Base-by-base conservation (phyloP, 176 grass and related monocot species). In the Zea luxurians region DNA sequence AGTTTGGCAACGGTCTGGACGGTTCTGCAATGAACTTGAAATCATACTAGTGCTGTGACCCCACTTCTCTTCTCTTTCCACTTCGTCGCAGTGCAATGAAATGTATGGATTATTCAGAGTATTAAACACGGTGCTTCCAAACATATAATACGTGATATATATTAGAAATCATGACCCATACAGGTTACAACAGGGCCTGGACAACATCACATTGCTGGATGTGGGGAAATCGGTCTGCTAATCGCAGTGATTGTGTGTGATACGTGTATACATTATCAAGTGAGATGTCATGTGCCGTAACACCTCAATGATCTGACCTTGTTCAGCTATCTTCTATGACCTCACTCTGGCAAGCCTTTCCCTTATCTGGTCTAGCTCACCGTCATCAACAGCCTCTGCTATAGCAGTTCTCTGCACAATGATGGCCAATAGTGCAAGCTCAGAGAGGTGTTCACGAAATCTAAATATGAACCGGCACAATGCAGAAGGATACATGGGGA, bases 271-370 rank as follows among this genome's bases (percentile, higher is more conserved):
- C 55, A 58, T 58, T 20, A 58, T 9, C 17, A 20, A 58, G 55
- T 20, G 17, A 57, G 18, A 57, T 20, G 55, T 20, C n/a, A 58
- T 20, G 55, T 4, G n/a, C 17, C 17, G 20, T 20, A 58, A 58
- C n/a, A 58, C 55, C n/a, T 58, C n/a, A 20, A 58, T 20, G 55
- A 20, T 4, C 3, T 58, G 55, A 20, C 7, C 55, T 58, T 20
- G n/a, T 21, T 20, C 17, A 20, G 17, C 3, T 58, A 20, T 20
- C n/a, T 58, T 58, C 55, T 96, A 96, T 7, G 93, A 89, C 66
- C 93, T 90, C 83, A 90, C 93, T 70, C 83, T 88, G n/a, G 93
- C 93, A 70, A 97, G 93, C 17, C 90, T 80, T 54, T 81, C 90
- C 74, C 90, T 88, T 63, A 97, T 90, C 83, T 97, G 63, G 21